Conservation (phyloP, 371 early-diverging fungal genomes). For the Mortierella sp. region DNA sequence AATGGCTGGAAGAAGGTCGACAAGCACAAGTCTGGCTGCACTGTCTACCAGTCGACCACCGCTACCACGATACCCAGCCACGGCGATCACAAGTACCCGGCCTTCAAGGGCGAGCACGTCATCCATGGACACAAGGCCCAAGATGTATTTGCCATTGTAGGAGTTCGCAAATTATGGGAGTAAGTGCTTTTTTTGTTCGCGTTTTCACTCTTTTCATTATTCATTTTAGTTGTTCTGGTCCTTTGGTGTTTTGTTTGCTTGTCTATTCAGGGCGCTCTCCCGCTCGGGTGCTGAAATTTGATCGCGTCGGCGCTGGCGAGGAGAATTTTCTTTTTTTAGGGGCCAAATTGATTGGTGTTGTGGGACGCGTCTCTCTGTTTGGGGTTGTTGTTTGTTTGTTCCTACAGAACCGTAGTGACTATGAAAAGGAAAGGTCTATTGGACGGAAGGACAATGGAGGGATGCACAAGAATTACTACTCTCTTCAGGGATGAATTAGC, state of each 20-base stretch:
- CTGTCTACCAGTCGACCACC: slow-evolving; percentile 67
- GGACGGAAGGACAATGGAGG: background rate
- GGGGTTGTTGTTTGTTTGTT: background rate
- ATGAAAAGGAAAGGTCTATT: background rate
- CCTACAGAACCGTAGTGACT: background rate
- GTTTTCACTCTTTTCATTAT: background rate
- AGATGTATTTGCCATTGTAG: slow-evolving; percentile 75
- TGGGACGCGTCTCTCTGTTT: background rate
- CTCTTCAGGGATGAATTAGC: background rate
- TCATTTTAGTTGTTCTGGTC: background rate
- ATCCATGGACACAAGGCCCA: slow-evolving; percentile 75
- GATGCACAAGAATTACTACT: background rate
- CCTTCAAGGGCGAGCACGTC: slow-evolving; percentile 73
- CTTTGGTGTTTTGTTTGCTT: background rate
- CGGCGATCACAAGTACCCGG: slow-evolving; percentile 62
- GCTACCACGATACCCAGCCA: slow-evolving; percentile 41
- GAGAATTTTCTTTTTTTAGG: background rate
- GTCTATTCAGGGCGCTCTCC: background rate
- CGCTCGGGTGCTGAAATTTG: background rate
- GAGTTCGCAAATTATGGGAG: slow-evolving; percentile 76
- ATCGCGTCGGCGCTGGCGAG: background rate
- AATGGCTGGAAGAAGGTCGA: slow-evolving; percentile 74
- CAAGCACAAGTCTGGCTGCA: slow-evolving; percentile 73
- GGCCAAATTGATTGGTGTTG: slow-evolving; percentile 5
- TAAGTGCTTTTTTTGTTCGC: slow-evolving; percentile 26